phyloP scores from a whole-genome alignment of 1,284 basidiomycete species.

The Moesziomyces antarcticus region DNA sequence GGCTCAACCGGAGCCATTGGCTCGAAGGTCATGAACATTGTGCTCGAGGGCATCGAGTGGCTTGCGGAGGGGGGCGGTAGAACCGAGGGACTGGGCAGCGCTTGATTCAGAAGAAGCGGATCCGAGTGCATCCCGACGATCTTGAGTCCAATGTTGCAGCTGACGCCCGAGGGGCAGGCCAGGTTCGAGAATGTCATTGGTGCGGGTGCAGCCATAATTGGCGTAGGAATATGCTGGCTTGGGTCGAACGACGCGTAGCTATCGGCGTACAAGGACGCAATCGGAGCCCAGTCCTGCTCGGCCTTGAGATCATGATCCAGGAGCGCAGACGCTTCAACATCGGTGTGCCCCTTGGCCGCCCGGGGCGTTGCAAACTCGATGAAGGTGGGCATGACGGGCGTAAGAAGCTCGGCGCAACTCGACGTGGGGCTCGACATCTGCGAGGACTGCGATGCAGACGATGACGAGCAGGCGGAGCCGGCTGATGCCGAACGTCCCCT shows the following conservation, averaged over 20 bases:
- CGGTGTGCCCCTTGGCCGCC: not conserved
- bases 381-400: slow-evolving; percentile 19
- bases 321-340: not conserved
- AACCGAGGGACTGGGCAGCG: slow-evolving; percentile 34
- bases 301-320: slow-evolving; percentile 1
- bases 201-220: slow-evolving; percentile 1
- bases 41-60: not conserved
- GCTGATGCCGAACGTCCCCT: slow-evolving; percentile 25
- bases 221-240: not conserved
- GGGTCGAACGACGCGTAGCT: slow-evolving; percentile 10
- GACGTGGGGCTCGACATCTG: slow-evolving; percentile 28
- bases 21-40: not conserved
- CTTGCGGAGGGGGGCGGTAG: slow-evolving; percentile 1
- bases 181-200: slow-evolving; percentile 21
- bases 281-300: not conserved
- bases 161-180: slow-evolving; percentile 6
- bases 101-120: slow-evolving; percentile 40
- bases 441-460: slow-evolving; percentile 16
- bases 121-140: slow-evolving; percentile 31
- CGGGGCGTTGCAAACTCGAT: not conserved
- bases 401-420: slow-evolving; percentile 27
- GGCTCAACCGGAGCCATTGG: not conserved
- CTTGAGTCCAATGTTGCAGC: slow-evolving; percentile 25
- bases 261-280: slow-evolving; percentile 3
- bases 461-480: slow-evolving; percentile 18